Conservation (phyloP, 129 eudicot species). For the Arctium lappa region DNA sequence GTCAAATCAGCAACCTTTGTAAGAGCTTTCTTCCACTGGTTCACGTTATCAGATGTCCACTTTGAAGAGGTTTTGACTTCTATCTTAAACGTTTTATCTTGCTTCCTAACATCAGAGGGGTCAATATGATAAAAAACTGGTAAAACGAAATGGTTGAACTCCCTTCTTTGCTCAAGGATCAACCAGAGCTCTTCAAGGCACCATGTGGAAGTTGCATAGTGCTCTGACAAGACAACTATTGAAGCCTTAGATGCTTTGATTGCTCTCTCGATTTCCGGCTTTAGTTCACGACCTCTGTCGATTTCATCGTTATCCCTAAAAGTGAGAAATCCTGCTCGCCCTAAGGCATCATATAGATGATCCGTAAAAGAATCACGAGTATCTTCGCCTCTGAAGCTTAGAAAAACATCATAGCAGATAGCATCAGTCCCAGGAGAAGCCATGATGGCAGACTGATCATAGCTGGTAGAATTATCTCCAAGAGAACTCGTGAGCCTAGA, state of each 20-base stretch:
- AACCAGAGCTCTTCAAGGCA: slow-evolving; percentile 5
- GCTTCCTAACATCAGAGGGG: not conserved
- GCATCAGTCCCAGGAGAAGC: not conserved
- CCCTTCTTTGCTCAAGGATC: not conserved
- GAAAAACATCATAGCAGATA: not conserved
- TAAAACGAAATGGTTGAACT: not conserved
- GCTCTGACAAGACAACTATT: not conserved
- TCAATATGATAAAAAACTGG: not conserved
- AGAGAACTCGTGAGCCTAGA: not conserved
- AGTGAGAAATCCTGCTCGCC: slow-evolving; percentile 4
- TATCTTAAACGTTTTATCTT: not conserved
- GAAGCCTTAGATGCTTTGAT: slow-evolving; percentile 13
- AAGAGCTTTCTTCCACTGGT: not conserved
- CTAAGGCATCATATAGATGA: not conserved
- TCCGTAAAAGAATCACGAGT: not conserved
- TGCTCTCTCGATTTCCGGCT: slow-evolving; percentile 3
- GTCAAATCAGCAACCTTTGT: not conserved
- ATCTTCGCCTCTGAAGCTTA: not conserved
- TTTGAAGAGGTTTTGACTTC: not conserved
- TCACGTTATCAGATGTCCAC: not conserved
- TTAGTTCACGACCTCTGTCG: not conserved
- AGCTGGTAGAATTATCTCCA: not conserved
- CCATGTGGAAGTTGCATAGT: slow-evolving; percentile 15
- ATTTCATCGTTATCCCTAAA: slow-evolving; percentile 10
- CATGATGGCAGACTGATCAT: not conserved